phyloP scores from a whole-genome alignment of 139 green algal genomes.

The Micromonas commoda region DNA sequence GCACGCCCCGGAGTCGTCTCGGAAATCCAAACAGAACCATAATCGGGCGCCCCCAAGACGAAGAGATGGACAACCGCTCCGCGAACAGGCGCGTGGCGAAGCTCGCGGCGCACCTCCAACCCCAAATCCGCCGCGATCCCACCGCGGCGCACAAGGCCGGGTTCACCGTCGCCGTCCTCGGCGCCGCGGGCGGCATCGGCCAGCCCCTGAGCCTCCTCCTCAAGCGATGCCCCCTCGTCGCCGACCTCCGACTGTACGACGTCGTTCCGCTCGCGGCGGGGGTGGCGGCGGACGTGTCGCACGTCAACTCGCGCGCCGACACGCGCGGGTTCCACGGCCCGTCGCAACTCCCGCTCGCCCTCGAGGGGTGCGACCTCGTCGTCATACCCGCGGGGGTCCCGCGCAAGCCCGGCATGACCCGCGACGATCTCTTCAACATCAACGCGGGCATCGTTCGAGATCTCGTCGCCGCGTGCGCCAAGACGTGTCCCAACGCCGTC shows the following conservation, averaged over 20 bases:
- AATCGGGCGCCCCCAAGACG: too few species aligned
- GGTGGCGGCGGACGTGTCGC: conserved; percentile 85
- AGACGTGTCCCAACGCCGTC: conserved; percentile 60
- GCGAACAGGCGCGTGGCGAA: not conserved
- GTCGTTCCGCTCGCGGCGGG: conserved; percentile 39
- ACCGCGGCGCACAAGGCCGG: too few species aligned
- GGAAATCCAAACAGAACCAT: too few species aligned
- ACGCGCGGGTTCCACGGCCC: conserved; percentile 62
- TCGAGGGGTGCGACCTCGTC: conserved; percentile 84
- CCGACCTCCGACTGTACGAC: conserved; percentile 69
- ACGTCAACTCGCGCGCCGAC: conserved; percentile 78
- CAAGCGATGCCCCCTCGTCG: conserved; percentile 61
- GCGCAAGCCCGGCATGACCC: conserved; percentile 96
- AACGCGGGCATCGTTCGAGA: conserved; percentile 91
- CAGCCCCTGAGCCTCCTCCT: conserved; percentile 90
- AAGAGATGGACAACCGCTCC: too few species aligned
- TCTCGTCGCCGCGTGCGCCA: conserved; percentile 66
- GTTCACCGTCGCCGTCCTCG: conserved; percentile 85
- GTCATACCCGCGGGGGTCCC: conserved; percentile 84
- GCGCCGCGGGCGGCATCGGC: conserved; percentile 91
- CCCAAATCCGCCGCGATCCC: too few species aligned
- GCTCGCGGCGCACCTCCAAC: not conserved
- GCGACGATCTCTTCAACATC: conserved; percentile 98
- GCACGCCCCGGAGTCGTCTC: too few species aligned
- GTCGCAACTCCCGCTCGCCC: conserved; percentile 65